Conservation (phyloP, 345 rosid genomes). For the Boechera stricta region DNA sequence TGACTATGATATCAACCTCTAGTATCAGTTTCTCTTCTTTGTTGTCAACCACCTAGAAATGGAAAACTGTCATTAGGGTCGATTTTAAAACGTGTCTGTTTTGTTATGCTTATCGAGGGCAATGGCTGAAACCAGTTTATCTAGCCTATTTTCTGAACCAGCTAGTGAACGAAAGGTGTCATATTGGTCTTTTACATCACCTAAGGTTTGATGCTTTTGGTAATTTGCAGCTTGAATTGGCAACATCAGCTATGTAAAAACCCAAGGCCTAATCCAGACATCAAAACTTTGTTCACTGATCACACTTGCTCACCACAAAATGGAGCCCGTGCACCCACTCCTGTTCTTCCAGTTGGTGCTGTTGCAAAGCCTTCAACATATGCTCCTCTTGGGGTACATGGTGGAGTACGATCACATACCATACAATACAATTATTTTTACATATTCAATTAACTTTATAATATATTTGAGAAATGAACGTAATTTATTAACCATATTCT, state of each 20-base stretch:
- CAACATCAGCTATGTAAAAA: constrained; percentile 92
- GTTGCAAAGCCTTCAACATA: constrained; percentile 69
- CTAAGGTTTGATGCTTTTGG: constrained; percentile 21
- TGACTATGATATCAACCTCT: background rate
- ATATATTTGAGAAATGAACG: background rate
- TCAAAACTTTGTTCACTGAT: constrained; percentile 78
- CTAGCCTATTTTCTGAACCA: constrained; percentile 9
- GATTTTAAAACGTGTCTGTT: background rate
- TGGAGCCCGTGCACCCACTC: constrained; percentile 74
- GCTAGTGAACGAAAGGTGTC: background rate
- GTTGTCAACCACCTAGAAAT: background rate
- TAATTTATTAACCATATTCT: constrained; percentile 20
- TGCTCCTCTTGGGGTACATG: constrained; percentile 70
- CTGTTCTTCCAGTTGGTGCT: constrained; percentile 60
- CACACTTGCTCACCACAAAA: constrained; percentile 71
- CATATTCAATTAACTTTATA: background rate
- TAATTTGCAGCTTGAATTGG: constrained; percentile 77
- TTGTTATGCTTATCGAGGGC: background rate
- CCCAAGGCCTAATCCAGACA: constrained; percentile 85
- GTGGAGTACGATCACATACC: constrained; percentile 53
- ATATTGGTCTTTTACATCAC: background rate
- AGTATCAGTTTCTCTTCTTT: constrained; percentile 7
- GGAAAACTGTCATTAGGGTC: background rate
- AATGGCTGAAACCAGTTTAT: constrained; percentile 16
- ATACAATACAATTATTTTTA: background rate